Evolutionary conservation across 129 eudicot genomes (phyloP).

Genomic region (Scalesia atractyloides): DNA sequence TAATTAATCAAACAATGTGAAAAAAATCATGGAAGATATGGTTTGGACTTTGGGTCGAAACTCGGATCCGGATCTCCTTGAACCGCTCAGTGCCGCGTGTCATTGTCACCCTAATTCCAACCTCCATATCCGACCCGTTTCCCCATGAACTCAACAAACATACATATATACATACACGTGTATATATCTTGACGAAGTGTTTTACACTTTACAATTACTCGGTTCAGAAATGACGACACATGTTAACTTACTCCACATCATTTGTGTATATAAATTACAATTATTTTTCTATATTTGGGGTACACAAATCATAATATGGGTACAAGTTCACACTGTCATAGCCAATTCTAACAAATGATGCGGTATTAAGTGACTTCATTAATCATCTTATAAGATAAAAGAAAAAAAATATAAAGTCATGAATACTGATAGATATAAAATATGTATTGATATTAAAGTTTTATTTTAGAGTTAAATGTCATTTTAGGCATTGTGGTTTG

Average conservation of each 20-base stretch:
- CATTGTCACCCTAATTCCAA: conserved; percentile 31
- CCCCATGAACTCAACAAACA: conserved; percentile 19
- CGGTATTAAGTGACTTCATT: no score
- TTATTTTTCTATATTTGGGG: neutral
- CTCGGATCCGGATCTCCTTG: conserved; percentile 44
- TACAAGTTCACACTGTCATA: no score
- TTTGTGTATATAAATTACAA: neutral
- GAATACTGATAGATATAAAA: no score
- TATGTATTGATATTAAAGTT: no score
- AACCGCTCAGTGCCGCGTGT: conserved; percentile 28
- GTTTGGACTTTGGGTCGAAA: conserved; percentile 40
- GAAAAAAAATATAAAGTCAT: no score
- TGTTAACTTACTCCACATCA: conserved; percentile 10
- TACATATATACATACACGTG: conserved; percentile 8
- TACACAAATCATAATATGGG: no score
- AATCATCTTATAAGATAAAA: no score
- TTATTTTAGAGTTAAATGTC: no score
- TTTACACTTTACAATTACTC: neutral
- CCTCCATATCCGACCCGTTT: conserved; percentile 30
- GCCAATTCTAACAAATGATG: no score
- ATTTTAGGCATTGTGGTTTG: no score
- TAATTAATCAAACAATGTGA: neutral
- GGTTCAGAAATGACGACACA: neutral
- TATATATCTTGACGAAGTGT: neutral
- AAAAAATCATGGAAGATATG: conserved; percentile 38